These are phyloP conservation scores for Scenedesmus sp. DNA, from an alignment of 163 green algal genomes.

Conservation along the genomic window DNA sequence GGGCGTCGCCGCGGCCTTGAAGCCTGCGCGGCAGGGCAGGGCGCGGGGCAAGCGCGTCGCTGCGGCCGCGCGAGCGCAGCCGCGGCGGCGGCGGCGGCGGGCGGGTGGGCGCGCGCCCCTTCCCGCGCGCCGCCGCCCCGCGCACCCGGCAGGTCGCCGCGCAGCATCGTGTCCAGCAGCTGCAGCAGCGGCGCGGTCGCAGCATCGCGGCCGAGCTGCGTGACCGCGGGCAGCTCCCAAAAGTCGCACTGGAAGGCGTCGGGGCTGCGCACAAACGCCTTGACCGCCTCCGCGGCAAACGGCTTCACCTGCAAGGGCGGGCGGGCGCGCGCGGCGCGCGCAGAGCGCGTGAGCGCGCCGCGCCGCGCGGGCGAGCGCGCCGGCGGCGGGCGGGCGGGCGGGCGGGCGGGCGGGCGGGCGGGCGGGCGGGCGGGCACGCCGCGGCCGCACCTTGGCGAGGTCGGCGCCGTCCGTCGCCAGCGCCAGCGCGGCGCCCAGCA, in stretches of 20 bases:
- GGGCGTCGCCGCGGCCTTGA: conserved; percentile 43
- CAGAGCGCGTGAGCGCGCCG: too few relatives aligned
- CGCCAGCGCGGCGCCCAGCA: conserved; percentile 47
- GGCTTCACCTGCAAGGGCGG: too few relatives aligned
- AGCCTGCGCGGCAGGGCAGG: conserved; percentile 26
- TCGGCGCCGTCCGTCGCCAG: conserved; percentile 45
- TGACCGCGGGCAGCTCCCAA: conserved; percentile 45
- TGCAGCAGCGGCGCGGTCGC: conserved; percentile 43
- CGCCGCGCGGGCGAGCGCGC: too few relatives aligned
- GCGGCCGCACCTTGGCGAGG: too few relatives aligned
- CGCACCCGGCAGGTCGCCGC: conserved; percentile 56
- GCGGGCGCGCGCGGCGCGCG: too few relatives aligned
- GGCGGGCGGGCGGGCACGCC: too few relatives aligned
- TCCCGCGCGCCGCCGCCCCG: not conserved
- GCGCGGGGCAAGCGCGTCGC: not conserved
- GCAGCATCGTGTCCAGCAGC: conserved; percentile 56
- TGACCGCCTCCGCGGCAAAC: conserved; percentile 40
- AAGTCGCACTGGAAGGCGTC: conserved; percentile 53
- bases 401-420: too few relatives aligned
- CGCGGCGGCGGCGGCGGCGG: not conserved
- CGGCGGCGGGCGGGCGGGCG: too few relatives aligned
- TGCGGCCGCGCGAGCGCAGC: conserved; percentile 1
- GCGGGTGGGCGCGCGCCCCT: not conserved
- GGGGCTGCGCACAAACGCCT: conserved; percentile 28
- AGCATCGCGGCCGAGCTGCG: conserved; percentile 43